Evolutionary conservation across 768 basidiomycete species (phyloP).

Genomic region (Collybia sp.): DNA sequence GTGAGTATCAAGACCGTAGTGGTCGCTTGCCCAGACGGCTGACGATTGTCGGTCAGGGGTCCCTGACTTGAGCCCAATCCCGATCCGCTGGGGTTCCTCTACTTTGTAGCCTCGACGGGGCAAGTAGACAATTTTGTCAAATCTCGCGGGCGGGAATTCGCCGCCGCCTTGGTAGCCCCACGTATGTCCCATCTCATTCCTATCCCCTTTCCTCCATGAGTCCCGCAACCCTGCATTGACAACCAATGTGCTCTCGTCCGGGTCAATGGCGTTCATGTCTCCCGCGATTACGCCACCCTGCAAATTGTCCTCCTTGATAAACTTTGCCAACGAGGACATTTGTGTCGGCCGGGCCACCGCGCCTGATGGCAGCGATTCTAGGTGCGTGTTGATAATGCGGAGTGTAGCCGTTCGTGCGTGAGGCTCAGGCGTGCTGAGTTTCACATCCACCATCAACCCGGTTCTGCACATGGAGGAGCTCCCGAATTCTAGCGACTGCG

Average conservation of each 20-base stretch:
- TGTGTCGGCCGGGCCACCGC: conserved; percentile 39
- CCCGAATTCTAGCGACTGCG: conserved; percentile 49
- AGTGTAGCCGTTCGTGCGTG: conserved; percentile 37
- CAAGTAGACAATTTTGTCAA: conserved; percentile 67
- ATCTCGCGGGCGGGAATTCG: conserved; percentile 43
- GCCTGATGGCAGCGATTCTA: conserved; percentile 60
- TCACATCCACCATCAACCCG: conserved; percentile 55
- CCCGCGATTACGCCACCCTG: conserved; percentile 62
- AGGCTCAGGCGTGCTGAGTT: conserved; percentile 31
- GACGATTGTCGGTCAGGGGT: conserved; percentile 21
- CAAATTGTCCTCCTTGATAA: conserved; percentile 42
- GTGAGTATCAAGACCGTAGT: conserved; percentile 53
- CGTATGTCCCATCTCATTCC: conserved; percentile 46
- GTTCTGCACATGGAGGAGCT: conserved; percentile 46
- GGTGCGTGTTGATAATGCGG: conserved; percentile 68
- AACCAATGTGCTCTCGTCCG: conserved; percentile 37
- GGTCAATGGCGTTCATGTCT: conserved; percentile 66
- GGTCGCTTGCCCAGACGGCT: conserved; percentile 56
- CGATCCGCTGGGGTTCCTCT: conserved; percentile 50
- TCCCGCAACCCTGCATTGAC: conserved; percentile 48
- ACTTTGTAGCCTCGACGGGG: conserved; percentile 44
- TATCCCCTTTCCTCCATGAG: conserved; percentile 47
- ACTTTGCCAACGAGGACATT: conserved; percentile 43
- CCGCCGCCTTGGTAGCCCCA: conserved; percentile 65
- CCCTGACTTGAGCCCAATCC: conserved; percentile 43